Percentiles rank a stretch among this genome's conserved stretches.
These are phyloP conservation scores for Fermentozyma sake DNA, from an alignment of 1,139 yeast genomes.

Conservation along the genomic window DNA sequence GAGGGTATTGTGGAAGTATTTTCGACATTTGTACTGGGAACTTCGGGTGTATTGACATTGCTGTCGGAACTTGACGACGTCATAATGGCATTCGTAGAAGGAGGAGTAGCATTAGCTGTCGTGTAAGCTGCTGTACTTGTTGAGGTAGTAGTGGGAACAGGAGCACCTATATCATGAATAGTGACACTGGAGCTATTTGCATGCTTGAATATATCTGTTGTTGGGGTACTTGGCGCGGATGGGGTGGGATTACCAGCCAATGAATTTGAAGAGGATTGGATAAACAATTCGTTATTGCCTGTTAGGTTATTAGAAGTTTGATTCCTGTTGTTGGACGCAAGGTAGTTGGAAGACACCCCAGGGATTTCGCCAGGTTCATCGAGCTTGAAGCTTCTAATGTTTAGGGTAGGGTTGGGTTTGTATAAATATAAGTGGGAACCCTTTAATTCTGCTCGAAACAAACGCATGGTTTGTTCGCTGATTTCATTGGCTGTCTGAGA, in stretches of 20 bases:
- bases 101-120: too few species aligned
- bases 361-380: slow-evolving; percentile 5
- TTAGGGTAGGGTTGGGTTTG: slow-evolving; percentile 47
- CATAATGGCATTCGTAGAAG: too few species aligned
- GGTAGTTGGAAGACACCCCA: too few species aligned
- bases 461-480: slow-evolving; percentile 34
- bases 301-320: too few species aligned
- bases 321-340: too few species aligned
- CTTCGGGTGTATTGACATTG: too few species aligned
- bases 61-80: background rate
- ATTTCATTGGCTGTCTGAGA: slow-evolving; percentile 30
- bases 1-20: background rate
- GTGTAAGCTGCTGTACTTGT: too few species aligned
- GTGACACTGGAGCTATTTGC: slow-evolving; percentile 13
- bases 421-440: slow-evolving; percentile 59
- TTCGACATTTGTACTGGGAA: background rate
- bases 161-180: slow-evolving; percentile 10
- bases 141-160: slow-evolving; percentile 2
- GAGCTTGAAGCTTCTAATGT: slow-evolving; percentile 41
- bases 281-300: slow-evolving; percentile 3
- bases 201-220: slow-evolving; percentile 11
- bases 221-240: too few species aligned
- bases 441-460: slow-evolving; percentile 59
- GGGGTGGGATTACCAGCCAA: slow-evolving; percentile 9
- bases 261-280: slow-evolving; percentile 5